Percentiles rank a stretch among this genome's conserved stretches.
Conservation (phyloP, 805 yeast species). For the Debaryomyces tyrocola region DNA sequence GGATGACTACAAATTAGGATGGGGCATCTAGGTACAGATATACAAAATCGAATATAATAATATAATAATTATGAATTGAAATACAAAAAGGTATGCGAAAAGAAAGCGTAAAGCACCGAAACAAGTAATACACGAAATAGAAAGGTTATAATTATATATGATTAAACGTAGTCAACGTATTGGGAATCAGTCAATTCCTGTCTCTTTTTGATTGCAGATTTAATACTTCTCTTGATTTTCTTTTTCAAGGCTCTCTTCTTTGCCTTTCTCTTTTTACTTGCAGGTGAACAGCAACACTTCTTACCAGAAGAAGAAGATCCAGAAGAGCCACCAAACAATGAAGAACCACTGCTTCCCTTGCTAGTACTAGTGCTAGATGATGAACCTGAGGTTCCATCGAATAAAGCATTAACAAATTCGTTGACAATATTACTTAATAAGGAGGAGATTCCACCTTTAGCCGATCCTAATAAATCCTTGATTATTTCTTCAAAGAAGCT, state of each 20-base stretch:
- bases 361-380: constrained; percentile 5
- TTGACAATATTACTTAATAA: constrained; percentile 2
- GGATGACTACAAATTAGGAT: background rate
- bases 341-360: background rate
- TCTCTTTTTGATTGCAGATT: constrained; percentile 20
- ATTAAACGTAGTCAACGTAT: constrained; percentile 3
- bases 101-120: background rate
- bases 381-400: constrained; percentile 5
- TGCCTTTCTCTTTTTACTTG: constrained; percentile 14
- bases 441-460: background rate
- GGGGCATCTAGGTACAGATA: too few relatives aligned
- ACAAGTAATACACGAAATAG: background rate
- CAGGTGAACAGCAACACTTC: constrained; percentile 26
- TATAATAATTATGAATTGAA: background rate
- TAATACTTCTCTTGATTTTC: constrained; percentile 18
- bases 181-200: constrained; percentile 4
- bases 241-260: constrained; percentile 24
- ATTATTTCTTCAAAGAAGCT: constrained; percentile 9
- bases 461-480: constrained; percentile 1
- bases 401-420: constrained; percentile 11
- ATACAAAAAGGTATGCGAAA: background rate
- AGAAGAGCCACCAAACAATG: constrained; percentile 4
- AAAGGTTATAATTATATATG: background rate
- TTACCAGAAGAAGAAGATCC: constrained; percentile 9
- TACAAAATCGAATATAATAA: background rate